These are phyloP conservation scores for Hemileccinum rubropunctum DNA, from an alignment of 768 basidiomycete genomes.

Conservation along the genomic window DNA sequence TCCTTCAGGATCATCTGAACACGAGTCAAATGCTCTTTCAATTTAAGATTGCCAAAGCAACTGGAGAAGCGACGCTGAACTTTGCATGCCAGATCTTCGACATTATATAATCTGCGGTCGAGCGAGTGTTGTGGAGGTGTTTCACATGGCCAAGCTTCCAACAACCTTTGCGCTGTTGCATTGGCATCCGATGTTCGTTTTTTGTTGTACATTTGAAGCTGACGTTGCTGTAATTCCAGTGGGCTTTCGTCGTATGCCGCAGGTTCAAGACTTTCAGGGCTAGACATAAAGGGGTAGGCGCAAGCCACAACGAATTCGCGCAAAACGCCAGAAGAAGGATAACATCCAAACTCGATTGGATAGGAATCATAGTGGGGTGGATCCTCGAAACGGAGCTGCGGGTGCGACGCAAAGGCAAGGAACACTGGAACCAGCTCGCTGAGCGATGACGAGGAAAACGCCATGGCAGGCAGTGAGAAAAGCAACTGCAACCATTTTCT, in stretches of 20 bases:
- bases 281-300: background rate
- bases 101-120: background rate
- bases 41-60: conserved; percentile 11
- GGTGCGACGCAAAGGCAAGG: conserved; percentile 26
- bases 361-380: conserved; percentile 13
- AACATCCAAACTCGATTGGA: background rate
- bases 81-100: background rate
- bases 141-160: conserved; percentile 15
- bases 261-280: background rate
- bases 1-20: background rate
- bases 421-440: conserved; percentile 23
- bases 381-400: conserved; percentile 5
- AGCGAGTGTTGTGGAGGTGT: conserved; percentile 1
- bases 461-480: conserved; percentile 31
- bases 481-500: conserved; percentile 17
- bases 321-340: background rate
- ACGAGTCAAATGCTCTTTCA: conserved; percentile 2
- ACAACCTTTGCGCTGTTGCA: conserved; percentile 2
- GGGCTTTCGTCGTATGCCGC: background rate
- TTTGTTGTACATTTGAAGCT: background rate
- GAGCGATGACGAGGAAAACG: conserved; percentile 17
- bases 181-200: background rate
- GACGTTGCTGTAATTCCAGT: background rate
- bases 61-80: conserved; percentile 1
- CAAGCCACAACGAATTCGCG: background rate